Percentiles rank a stretch among this genome's conserved stretches.
These are phyloP conservation scores for Clavariopsis aquatica DNA, from an alignment of 495 filamentous ascomycete genomes.

Conservation along the genomic window DNA sequence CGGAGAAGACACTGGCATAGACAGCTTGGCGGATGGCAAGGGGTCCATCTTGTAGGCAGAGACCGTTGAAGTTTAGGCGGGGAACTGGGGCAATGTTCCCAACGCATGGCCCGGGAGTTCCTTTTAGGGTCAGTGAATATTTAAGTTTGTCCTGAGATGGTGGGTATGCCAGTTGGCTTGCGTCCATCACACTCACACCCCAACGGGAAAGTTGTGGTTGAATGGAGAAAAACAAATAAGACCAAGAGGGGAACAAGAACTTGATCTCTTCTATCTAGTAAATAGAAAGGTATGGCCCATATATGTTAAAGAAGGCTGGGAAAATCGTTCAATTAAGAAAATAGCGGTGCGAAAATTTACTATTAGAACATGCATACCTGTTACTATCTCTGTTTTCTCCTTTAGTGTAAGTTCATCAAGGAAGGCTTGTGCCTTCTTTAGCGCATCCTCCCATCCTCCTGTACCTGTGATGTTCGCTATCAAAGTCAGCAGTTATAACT, in stretches of 20 bases:
- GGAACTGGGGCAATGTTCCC: conserved; percentile 56
- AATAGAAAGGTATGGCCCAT: no score
- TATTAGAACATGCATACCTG: conserved; percentile 24
- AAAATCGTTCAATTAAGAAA: no score
- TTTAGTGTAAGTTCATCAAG: conserved; percentile 60
- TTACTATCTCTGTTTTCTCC: conserved; percentile 62
- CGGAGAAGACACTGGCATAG: conserved; percentile 54
- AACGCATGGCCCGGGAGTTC: conserved; percentile 49
- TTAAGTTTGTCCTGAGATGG: not conserved
- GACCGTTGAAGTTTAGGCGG: conserved; percentile 60
- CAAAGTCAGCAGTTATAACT: conserved; percentile 28
- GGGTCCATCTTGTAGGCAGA: conserved; percentile 66
- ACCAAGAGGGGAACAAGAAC: no score
- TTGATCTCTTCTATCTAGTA: no score
- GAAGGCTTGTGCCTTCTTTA: conserved; percentile 52
- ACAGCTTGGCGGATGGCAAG: conserved; percentile 63
- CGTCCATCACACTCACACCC: no score
- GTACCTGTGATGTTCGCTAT: conserved; percentile 44
- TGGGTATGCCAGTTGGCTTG: no score
- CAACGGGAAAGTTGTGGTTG: no score
- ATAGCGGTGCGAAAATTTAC: no score
- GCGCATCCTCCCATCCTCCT: conserved; percentile 29
- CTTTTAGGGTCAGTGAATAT: conserved; percentile 6
- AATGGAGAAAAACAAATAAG: no score
- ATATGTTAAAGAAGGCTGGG: no score